phyloP scores from a whole-genome alignment of 441 rosid genomes.

The Pelargonium cotyledonis region DNA sequence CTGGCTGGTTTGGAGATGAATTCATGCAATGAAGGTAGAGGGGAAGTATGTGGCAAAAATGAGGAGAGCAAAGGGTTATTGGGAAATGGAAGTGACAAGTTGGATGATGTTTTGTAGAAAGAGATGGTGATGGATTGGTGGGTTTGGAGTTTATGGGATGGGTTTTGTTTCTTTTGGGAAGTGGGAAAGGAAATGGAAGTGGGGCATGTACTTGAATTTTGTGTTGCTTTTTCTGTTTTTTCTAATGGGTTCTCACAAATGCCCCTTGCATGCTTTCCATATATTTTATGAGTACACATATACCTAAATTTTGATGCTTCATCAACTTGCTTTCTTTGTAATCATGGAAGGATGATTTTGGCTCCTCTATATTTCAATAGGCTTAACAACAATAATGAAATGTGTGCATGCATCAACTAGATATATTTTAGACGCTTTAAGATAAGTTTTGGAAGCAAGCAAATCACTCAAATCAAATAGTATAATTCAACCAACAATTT shows the following conservation, averaged over 20 bases:
- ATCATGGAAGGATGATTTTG: too few species aligned
- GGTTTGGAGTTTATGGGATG: background rate
- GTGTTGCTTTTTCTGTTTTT: constrained; percentile 15
- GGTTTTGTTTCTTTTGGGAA: constrained; percentile 18
- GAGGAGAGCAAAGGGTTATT: constrained; percentile 47
- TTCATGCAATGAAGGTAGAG: constrained; percentile 19
- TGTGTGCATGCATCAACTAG: too few species aligned
- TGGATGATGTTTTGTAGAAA: constrained; percentile 25
- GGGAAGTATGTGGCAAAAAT: constrained; percentile 15
- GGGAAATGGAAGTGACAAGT: constrained; percentile 34
- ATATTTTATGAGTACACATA: background rate
- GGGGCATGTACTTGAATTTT: constrained; percentile 6
- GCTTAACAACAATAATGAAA: too few species aligned
- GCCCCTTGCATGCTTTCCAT: background rate
- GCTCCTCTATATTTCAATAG: too few species aligned
- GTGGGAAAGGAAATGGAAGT: background rate
- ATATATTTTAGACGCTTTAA: too few species aligned
- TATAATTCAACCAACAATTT: too few species aligned
- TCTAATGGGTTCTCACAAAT: background rate
- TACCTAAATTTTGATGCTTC: too few species aligned
- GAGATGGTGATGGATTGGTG: background rate
- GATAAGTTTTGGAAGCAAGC: too few species aligned
- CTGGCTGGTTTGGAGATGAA: constrained; percentile 48
- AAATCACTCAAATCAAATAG: too few species aligned
- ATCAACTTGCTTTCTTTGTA: too few species aligned